Conservation (phyloP, 352 stramenopile species). For the Phytophthora capsici region DNA sequence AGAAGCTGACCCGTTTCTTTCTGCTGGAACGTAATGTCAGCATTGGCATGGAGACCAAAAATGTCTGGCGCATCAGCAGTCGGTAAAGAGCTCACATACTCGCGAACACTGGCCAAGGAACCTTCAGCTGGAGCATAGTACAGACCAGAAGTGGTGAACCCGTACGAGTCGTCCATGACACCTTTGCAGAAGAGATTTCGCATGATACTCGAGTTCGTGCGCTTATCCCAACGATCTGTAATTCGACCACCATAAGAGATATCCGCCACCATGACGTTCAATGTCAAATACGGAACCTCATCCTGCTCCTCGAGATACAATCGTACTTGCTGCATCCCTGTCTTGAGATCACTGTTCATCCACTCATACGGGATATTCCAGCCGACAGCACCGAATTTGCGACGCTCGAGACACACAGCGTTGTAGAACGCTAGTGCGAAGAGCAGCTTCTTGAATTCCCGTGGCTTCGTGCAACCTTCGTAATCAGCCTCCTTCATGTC, state of each 20-base stretch:
- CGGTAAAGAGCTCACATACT: constrained; percentile 88
- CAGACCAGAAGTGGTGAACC: constrained; percentile 73
- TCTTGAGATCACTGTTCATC: constrained; percentile 97
- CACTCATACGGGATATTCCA: constrained; percentile 97
- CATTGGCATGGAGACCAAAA: constrained; percentile 94
- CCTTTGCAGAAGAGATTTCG: constrained; percentile 89
- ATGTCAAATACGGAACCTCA: constrained; percentile 91
- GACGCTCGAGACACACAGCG: constrained; percentile 92
- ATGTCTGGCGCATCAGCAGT: constrained; percentile 89
- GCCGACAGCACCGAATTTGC: constrained; percentile 94
- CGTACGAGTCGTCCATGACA: constrained; percentile 90
- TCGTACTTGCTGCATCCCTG: constrained; percentile 91
- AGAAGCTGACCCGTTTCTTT: constrained; percentile 89
- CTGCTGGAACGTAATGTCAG: constrained; percentile 95
- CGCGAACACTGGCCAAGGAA: constrained; percentile 60
- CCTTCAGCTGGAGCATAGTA: constrained; percentile 86
- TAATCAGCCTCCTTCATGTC: constrained; percentile 93
- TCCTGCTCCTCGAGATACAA: constrained; percentile 95
- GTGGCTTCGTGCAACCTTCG: constrained; percentile 85
- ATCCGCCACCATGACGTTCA: constrained; percentile 95
- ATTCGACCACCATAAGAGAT: constrained; percentile 96
- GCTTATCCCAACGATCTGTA: constrained; percentile 95
- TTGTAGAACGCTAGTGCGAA: constrained; percentile 96
- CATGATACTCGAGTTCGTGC: constrained; percentile 95
- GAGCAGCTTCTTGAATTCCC: constrained; percentile 91